Conservation (phyloP, 1,139 yeast genomes). For the Debaryomyces coudertii region DNA sequence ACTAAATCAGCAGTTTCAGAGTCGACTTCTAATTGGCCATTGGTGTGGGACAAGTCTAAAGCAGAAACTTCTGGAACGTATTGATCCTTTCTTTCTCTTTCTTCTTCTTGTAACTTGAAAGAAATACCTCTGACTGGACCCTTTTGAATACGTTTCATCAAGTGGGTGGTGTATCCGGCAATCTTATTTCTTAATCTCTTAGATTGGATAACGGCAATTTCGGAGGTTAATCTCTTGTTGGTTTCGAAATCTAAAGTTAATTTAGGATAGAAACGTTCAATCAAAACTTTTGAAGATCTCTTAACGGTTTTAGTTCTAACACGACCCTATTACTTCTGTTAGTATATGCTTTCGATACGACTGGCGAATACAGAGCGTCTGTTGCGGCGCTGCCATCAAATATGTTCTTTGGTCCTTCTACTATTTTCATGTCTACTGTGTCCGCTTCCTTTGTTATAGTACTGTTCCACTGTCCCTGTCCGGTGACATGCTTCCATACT, state of each 20-base stretch:
- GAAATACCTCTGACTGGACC: constrained; percentile 99
- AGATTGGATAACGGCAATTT: constrained; percentile 98
- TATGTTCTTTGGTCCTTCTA: too few relatives aligned
- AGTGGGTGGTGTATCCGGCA: constrained; percentile 99
- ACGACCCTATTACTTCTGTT: constrained; percentile 70
- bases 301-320: constrained; percentile 99
- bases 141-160: constrained; percentile 99
- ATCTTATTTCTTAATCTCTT: constrained; percentile 99
- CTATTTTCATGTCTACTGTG: background rate
- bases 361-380: background rate
- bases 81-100: constrained; percentile 99
- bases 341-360: constrained; percentile 22
- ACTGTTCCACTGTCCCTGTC: background rate
- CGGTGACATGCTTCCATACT: background rate
- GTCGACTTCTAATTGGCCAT: constrained; percentile 97
- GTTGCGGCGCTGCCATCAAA: too few relatives aligned
- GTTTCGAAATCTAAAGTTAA: constrained; percentile 99
- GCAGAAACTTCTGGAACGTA: constrained; percentile 99
- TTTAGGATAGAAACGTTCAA: constrained; percentile 99
- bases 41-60: constrained; percentile 95
- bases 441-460: background rate
- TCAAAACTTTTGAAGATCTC: constrained; percentile 99
- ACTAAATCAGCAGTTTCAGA: constrained; percentile 97
- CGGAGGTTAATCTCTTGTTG: constrained; percentile 99
- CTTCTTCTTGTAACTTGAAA: constrained; percentile 99